phyloP scores from a whole-genome alignment of 495 filamentous ascomycete genomes.

The Podospora pseudoanserina region DNA sequence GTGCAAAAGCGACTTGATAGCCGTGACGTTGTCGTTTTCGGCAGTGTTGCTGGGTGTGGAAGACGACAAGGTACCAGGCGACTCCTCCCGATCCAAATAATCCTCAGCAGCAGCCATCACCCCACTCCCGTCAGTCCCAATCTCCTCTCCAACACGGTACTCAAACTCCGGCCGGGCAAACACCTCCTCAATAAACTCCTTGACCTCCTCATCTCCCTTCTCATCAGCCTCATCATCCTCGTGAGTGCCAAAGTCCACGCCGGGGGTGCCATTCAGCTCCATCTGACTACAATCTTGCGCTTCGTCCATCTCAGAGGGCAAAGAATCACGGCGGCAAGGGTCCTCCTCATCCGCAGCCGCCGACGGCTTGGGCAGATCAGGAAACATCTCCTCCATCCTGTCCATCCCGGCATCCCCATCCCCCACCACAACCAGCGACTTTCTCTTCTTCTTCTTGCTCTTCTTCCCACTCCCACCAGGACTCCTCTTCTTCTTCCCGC shows the following conservation, averaged over 20 bases:
- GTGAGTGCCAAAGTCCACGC: not conserved
- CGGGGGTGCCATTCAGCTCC: not conserved
- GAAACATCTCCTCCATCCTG: not conserved
- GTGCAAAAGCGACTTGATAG: constrained; percentile 18
- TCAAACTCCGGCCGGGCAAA: not conserved
- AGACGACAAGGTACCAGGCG: too few relatives aligned
- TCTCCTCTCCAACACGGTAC: not conserved
- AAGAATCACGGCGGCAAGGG: not conserved
- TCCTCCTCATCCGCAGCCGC: not conserved
- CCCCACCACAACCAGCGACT: not conserved
- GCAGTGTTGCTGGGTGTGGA: not conserved
- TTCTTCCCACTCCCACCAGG: too few relatives aligned
- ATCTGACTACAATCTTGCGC: not conserved
- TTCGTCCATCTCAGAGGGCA: too few relatives aligned
- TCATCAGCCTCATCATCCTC: not conserved
- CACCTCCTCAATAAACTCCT: not conserved
- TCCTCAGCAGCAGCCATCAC: too few relatives aligned
- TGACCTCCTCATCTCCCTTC: not conserved
- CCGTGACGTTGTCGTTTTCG: constrained; percentile 10
- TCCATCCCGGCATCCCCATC: not conserved
- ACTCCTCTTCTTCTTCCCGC: not conserved
- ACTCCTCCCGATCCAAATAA: not conserved
- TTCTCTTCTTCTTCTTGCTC: not conserved
- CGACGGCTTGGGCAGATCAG: not conserved
- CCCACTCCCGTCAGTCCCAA: not conserved